Evolutionary conservation across 805 yeast species (phyloP).

Genomic region (Zygoascus biomembranicola): DNA sequence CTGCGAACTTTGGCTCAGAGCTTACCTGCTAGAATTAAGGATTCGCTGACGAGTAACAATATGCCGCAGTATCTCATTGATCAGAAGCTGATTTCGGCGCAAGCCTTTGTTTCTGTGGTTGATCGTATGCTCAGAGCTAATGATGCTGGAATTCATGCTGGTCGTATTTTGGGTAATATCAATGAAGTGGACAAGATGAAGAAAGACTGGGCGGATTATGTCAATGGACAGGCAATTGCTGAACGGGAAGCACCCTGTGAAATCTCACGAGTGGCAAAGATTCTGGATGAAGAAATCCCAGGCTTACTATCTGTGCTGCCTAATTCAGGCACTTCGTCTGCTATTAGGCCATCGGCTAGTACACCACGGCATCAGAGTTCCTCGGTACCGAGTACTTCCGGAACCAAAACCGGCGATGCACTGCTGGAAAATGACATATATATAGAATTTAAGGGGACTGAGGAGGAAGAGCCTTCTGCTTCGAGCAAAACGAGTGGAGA

Average conservation of each 20-base stretch:
- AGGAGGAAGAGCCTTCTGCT: not conserved
- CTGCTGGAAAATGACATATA: not conserved
- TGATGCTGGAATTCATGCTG: conserved; percentile 45
- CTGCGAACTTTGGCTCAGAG: conserved; percentile 45
- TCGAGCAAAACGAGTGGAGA: not conserved
- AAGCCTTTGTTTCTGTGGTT: conserved; percentile 43
- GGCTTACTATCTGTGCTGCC: not conserved
- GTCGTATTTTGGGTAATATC: conserved; percentile 36
- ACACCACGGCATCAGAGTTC: not conserved
- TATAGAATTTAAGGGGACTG: not conserved
- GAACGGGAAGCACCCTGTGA: conserved; percentile 45
- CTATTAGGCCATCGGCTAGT: not conserved
- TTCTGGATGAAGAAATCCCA: conserved; percentile 21
- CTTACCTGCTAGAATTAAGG: conserved; percentile 34
- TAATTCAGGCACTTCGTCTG: not conserved
- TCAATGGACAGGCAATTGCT: conserved; percentile 40
- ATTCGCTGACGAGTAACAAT: conserved; percentile 12
- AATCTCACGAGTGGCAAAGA: conserved; percentile 17
- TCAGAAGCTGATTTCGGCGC: conserved; percentile 48
- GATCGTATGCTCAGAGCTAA: conserved; percentile 47
- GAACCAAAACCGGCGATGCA: not conserved
- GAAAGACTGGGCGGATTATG: conserved; percentile 46
- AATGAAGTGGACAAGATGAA: conserved; percentile 43
- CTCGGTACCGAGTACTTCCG: not conserved
- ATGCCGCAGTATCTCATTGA: conserved; percentile 44